Conservation (phyloP, 768 basidiomycete genomes). For the Inosperma sp. region DNA sequence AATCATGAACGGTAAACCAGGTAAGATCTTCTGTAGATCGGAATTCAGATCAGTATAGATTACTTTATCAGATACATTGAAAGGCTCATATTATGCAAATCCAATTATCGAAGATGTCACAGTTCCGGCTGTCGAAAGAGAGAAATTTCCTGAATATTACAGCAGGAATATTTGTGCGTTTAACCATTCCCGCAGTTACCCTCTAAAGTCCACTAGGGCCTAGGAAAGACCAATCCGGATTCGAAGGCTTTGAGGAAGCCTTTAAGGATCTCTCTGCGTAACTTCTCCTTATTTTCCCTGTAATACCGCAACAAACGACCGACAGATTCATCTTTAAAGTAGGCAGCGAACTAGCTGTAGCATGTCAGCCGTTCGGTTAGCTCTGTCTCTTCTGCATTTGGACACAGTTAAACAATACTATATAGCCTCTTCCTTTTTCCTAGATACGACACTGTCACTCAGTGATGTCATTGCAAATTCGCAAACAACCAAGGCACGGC, state of each 20-base stretch:
- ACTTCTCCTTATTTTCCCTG: not conserved
- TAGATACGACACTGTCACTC: constrained; percentile 64
- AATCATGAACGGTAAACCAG: constrained; percentile 93
- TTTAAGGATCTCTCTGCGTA: constrained; percentile 84
- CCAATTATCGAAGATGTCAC: constrained; percentile 63
- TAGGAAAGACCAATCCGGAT: constrained; percentile 43
- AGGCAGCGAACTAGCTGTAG: constrained; percentile 74
- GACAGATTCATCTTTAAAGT: constrained; percentile 74
- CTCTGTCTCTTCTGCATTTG: not conserved
- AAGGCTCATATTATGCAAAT: constrained; percentile 94
- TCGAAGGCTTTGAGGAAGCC: constrained; percentile 78
- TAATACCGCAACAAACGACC: not conserved
- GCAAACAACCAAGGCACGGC: constrained; percentile 84
- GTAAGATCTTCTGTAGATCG: constrained; percentile 27
- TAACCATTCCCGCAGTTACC: not conserved
- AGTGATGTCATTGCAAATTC: constrained; percentile 67
- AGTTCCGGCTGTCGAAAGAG: constrained; percentile 52
- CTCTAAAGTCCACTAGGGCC: constrained; percentile 50
- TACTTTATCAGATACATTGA: constrained; percentile 58
- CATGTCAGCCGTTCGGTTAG: constrained; percentile 89
- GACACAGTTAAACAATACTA: not conserved
- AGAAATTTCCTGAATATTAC: constrained; percentile 78
- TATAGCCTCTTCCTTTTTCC: constrained; percentile 60
- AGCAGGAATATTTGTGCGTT: constrained; percentile 78
- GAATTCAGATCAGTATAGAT: not conserved